Percentiles rank a stretch among this genome's conserved stretches.
These are phyloP conservation scores for Beta lomatogona DNA, from an alignment of 179 eudicot genomes.

Conservation along the genomic window DNA sequence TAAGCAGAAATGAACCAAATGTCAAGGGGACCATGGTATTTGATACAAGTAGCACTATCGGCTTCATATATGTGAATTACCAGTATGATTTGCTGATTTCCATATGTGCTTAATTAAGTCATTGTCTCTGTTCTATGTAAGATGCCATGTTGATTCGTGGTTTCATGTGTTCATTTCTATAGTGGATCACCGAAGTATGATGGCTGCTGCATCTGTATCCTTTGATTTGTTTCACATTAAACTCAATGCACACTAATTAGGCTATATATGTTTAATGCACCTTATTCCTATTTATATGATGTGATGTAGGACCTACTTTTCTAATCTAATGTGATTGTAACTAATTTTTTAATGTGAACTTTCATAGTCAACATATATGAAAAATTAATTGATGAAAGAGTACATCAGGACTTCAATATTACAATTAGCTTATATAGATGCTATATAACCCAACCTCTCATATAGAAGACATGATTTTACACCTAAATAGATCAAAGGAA, in stretches of 20 bases:
- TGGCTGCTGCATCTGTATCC: slow-evolving; percentile 99
- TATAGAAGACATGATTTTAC: no score
- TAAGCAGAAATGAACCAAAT: slow-evolving; percentile 85
- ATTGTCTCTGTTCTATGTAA: slow-evolving; percentile 12
- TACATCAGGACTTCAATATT: no score
- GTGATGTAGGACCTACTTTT: no score
- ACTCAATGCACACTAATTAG: not conserved
- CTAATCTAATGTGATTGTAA: no score
- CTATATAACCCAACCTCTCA: no score
- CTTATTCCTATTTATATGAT: no score
- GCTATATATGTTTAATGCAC: no score
- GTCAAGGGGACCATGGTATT: slow-evolving; percentile 81
- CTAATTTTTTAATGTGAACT: no score
- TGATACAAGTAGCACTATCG: slow-evolving; percentile 87
- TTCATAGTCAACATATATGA: no score
- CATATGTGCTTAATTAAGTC: slow-evolving; percentile 14
- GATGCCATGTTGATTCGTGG: slow-evolving; percentile 28
- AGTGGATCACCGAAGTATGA: slow-evolving; percentile 97
- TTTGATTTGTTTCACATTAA: slow-evolving; percentile 5
- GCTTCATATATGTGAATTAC: slow-evolving; percentile 93
- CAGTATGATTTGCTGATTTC: slow-evolving; percentile 59
- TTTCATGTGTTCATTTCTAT: slow-evolving; percentile 35
- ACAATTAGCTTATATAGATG: no score
- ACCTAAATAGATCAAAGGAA: no score
- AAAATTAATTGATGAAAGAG: no score